These are phyloP conservation scores for Aspergillus ustus DNA, from an alignment of 2,329 filamentous ascomycete species.

Conservation along the genomic window DNA sequence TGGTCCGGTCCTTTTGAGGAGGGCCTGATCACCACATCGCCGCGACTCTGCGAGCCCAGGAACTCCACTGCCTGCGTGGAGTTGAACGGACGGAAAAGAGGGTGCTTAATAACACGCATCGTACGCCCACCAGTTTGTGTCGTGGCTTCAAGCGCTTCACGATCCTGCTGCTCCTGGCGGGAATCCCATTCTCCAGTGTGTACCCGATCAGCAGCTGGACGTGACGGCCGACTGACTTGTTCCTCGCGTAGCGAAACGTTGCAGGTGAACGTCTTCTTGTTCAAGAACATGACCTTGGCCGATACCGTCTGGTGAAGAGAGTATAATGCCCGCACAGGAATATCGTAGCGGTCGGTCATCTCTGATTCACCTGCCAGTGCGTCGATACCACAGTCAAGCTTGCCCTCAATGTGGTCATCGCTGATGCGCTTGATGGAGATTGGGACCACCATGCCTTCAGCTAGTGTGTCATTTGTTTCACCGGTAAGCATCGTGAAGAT, in stretches of 20 bases:
- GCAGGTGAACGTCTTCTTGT: slow-evolving; percentile 81
- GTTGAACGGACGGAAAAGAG: slow-evolving; percentile 93
- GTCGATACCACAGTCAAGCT: slow-evolving; percentile 92
- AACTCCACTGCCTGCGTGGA: slow-evolving; percentile 91
- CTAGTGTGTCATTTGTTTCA: slow-evolving; percentile 81
- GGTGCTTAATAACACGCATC: slow-evolving; percentile 96
- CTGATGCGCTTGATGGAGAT: slow-evolving; percentile 87
- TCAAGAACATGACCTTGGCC: slow-evolving; percentile 85
- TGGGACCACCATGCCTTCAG: slow-evolving; percentile 89
- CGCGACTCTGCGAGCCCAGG: slow-evolving; percentile 80
- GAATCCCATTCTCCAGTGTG: slow-evolving; percentile 83
- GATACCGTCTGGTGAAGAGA: slow-evolving; percentile 81
- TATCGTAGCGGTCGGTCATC: slow-evolving; percentile 71
- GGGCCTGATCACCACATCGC: slow-evolving; percentile 92
- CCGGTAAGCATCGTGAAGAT: slow-evolving; percentile 97
- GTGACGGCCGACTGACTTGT: slow-evolving; percentile 73
- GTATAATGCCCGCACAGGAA: slow-evolving; percentile 74
- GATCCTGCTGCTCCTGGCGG: slow-evolving; percentile 77
- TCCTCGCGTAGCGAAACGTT: slow-evolving; percentile 86
- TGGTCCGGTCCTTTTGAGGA: slow-evolving; percentile 96
- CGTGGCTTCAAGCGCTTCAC: slow-evolving; percentile 82
- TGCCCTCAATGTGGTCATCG: slow-evolving; percentile 90
- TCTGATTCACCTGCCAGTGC: slow-evolving; percentile 83
- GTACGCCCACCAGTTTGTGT: slow-evolving; percentile 83
- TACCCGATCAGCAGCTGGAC: slow-evolving; percentile 70